These are phyloP conservation scores for Thelonectria olida DNA, from an alignment of 2,329 filamentous ascomycete species.

Conservation along the genomic window DNA sequence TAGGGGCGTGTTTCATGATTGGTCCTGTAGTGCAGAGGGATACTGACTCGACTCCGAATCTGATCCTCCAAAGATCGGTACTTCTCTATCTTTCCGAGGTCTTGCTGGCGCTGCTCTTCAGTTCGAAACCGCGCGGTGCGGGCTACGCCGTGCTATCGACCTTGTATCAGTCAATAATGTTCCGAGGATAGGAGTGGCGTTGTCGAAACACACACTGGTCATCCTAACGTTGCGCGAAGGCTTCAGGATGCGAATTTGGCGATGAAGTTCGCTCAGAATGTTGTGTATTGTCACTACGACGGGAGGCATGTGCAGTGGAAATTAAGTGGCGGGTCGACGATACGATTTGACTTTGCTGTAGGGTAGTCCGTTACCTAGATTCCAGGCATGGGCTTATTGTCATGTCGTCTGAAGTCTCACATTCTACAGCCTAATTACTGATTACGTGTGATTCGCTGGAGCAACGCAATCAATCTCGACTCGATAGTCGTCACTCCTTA, in stretches of 20 bases:
- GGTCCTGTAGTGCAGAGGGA: conserved; percentile 2
- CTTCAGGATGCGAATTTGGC: conserved; percentile 4
- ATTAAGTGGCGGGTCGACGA: not conserved
- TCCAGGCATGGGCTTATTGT: not conserved
- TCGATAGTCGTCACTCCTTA: too few relatives aligned
- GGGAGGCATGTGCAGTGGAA: not conserved
- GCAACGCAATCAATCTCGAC: too few relatives aligned
- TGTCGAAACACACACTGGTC: conserved; percentile 35
- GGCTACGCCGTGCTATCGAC: conserved; percentile 80
- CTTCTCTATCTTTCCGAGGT: conserved; percentile 77
- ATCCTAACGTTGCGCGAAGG: conserved; percentile 21
- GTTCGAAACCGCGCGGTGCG: conserved; percentile 71
- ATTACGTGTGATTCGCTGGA: too few relatives aligned
- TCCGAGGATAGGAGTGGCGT: not conserved
- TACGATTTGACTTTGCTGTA: not conserved
- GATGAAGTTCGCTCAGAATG: not conserved
- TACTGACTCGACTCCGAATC: conserved; percentile 70
- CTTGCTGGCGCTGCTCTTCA: conserved; percentile 75
- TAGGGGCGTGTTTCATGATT: conserved; percentile 14
- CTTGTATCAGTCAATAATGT: conserved; percentile 38
- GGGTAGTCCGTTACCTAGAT: not conserved
- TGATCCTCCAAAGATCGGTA: conserved; percentile 77
- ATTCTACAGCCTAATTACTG: not conserved
- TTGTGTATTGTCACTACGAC: not conserved
- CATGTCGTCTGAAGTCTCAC: not conserved